Conservation (phyloP, 306 rosid genomes). For the Ziziphus jujuba region DNA sequence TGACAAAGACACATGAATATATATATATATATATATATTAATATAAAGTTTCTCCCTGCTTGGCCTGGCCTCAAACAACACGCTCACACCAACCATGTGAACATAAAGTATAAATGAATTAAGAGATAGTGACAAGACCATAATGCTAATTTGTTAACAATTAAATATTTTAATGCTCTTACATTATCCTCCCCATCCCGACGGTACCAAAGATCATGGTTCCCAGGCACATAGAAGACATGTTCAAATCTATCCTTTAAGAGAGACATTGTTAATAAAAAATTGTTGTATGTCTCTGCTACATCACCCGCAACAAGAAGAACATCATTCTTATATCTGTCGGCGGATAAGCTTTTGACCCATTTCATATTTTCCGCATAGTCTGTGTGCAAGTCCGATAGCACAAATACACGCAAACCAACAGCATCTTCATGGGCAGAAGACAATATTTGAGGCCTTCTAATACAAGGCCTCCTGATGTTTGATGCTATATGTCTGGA, state of each 20-base stretch:
- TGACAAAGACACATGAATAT: no score
- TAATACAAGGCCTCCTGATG: slow-evolving; percentile 33
- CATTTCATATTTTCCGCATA: slow-evolving; percentile 80
- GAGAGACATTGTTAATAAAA: slow-evolving; percentile 66
- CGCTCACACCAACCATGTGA: no score
- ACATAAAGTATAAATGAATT: no score
- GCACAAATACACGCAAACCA: slow-evolving; percentile 65
- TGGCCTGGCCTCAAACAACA: no score
- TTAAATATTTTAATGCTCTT: slow-evolving; percentile 27
- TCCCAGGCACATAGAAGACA: slow-evolving; percentile 78
- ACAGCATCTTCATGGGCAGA: slow-evolving; percentile 36
- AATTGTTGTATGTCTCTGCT: slow-evolving; percentile 62
- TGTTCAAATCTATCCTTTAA: slow-evolving; percentile 70
- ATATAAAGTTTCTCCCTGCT: no score
- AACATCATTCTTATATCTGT: slow-evolving; percentile 50
- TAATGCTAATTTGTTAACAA: no score
- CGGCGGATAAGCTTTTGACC: slow-evolving; percentile 53
- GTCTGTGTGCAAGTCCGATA: slow-evolving; percentile 86
- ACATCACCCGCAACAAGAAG: slow-evolving; percentile 89
- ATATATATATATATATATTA: no score
- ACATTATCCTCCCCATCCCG: slow-evolving; percentile 54
- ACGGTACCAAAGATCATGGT: slow-evolving; percentile 91
- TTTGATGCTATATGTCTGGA: slow-evolving; percentile 31
- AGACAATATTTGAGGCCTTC: slow-evolving; percentile 51
- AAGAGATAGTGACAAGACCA: no score